These are phyloP conservation scores for Ricinus communis DNA, from an alignment of 345 rosid species.

Conservation along the genomic window DNA sequence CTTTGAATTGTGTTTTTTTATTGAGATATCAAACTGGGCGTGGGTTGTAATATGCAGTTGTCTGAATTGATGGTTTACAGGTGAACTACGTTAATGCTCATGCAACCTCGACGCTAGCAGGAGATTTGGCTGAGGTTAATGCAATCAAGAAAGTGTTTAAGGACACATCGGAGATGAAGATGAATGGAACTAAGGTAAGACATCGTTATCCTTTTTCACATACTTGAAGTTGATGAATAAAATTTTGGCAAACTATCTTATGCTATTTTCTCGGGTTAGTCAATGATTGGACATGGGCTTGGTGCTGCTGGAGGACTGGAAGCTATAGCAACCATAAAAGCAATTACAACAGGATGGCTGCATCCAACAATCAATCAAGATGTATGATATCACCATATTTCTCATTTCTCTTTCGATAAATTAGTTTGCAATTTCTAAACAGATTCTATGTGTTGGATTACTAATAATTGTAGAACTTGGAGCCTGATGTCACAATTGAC, in stretches of 20 bases:
- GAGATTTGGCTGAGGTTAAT: conserved; percentile 72
- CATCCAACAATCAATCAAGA: conserved; percentile 74
- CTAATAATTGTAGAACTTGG: conserved; percentile 43
- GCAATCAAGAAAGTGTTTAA: conserved; percentile 61
- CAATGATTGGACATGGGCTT: conserved; percentile 68
- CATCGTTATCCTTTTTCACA: not conserved
- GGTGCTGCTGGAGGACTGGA: conserved; percentile 74
- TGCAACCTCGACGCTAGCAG: conserved; percentile 70
- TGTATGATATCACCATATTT: conserved; percentile 28
- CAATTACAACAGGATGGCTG: conserved; percentile 69
- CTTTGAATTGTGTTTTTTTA: too few relatives aligned
- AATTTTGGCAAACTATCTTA: not conserved
- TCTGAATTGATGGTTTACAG: conserved; percentile 24
- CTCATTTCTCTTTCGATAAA: not conserved
- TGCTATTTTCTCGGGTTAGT: conserved; percentile 29
- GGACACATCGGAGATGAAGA: conserved; percentile 66
- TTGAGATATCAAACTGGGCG: too few relatives aligned
- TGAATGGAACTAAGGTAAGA: conserved; percentile 67
- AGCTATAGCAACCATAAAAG: conserved; percentile 65
- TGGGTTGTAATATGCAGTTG: not conserved
- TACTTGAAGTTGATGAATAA: not conserved
- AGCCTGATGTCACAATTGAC: conserved; percentile 55
- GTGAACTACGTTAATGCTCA: conserved; percentile 70
- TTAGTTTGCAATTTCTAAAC: not conserved
- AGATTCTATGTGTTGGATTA: not conserved